Base-by-base conservation (phyloP, 2,329 filamentous ascomycete genomes). In the Colletotrichum lentis region DNA sequence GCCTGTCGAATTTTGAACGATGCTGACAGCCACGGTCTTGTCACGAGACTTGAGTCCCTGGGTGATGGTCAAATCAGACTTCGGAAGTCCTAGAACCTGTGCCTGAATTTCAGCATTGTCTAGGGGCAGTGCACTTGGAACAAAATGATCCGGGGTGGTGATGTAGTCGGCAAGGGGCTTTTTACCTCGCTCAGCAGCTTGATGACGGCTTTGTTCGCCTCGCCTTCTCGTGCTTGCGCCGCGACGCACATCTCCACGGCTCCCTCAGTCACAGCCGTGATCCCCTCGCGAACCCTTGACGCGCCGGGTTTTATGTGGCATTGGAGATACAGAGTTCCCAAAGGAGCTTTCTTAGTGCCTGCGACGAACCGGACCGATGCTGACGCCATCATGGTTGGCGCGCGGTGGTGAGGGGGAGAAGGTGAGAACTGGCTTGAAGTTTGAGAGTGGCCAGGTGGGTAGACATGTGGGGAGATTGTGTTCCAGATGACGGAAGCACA, bases 221-320 rank as follows among this genome's bases (percentile, higher is more conserved):
- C 88, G 16, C 90, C 89, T 16, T 92, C 88, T 69, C 84, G 83
- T 12, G 90, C 83, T 70, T 85, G 88, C 0, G 89, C 90, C 0
- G 89, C 79, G 2, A 92, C 90, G 55, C 88, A 90, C 1, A 93
- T 76, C 68, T 91, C 85, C 54, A 93, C 83, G 2, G 79, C 79
- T 7, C 86, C 82, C 27, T 87, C 82, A 0, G 84, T 83, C 4
- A 93, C 77, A 0, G 82, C 80, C 3, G 80, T 74, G 52, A 93
- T 81, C 16, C 90, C 90, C 72, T 91, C 85, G 41, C 89, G 85
- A 27, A 81, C 81, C 35, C 85, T 87, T 74, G 82, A 88, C 14
- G 86, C 85, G 3, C 89, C 88, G 0, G 91, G 88, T 69, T 90
- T 91, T 64, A 93, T 86, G 71, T 86, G 87, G 75, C 91, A 91